Conservation (phyloP, 1,284 basidiomycete species). For the Afroboletus lepidellus region DNA sequence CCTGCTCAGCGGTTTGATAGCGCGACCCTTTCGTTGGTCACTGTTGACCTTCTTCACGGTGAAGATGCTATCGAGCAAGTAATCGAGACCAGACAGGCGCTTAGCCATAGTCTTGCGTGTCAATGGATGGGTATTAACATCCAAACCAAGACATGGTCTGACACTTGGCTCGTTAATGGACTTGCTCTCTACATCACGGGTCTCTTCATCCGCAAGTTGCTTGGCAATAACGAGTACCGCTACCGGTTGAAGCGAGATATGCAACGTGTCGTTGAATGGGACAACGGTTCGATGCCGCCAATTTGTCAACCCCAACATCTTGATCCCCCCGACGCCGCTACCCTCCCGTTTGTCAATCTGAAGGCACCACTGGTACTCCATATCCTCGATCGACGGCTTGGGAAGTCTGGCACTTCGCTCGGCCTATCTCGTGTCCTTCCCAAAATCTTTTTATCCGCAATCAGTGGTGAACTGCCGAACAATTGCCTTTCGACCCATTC, state of each 20-base stretch:
- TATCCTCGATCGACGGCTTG: conserved; percentile 90
- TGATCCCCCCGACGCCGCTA: conserved; percentile 79
- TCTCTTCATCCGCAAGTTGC: conserved; percentile 81
- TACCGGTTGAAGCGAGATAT: conserved; percentile 97
- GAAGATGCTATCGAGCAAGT: conserved; percentile 93
- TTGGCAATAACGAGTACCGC: conserved; percentile 97
- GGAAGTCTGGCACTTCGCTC: conserved; percentile 93
- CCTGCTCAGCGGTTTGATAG: conserved; percentile 78
- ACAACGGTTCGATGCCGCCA: conserved; percentile 89
- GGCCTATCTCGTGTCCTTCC: conserved; percentile 94
- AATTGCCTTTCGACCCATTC: conserved; percentile 88
- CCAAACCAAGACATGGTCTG: conserved; percentile 91
- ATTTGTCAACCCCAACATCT: conserved; percentile 86
- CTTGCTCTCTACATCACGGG: conserved; percentile 89
- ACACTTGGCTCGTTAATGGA: conserved; percentile 95
- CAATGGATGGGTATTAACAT: conserved; percentile 99
- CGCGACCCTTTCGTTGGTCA: conserved; percentile 81
- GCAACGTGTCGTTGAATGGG: conserved; percentile 87
- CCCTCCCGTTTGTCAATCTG: conserved; percentile 87
- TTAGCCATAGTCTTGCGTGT: conserved; percentile 87
- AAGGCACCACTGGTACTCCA: conserved; percentile 95
- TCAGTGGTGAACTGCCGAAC: conserved; percentile 86
- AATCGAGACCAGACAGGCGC: conserved; percentile 83
- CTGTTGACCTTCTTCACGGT: conserved; percentile 84
- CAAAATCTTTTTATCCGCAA: conserved; percentile 91